Evolutionary conservation across 2,329 filamentous ascomycete species (phyloP), one percentile per base, ranked within the genome.

Genomic region (Oidium heveae): DNA sequence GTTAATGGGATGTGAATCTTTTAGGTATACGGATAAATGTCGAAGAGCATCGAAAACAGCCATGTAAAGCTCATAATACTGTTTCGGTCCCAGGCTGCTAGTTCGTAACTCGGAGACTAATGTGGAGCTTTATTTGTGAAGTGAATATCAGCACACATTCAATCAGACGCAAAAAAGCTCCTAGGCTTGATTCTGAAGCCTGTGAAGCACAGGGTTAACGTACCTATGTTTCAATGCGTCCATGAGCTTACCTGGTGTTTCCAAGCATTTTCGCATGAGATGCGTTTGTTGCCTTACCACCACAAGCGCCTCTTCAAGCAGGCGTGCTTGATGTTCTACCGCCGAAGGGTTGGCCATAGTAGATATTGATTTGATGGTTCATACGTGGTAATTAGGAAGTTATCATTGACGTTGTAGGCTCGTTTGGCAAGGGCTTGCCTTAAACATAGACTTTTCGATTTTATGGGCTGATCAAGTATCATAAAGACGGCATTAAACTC

Each of bases 11-110:
- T 98, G 91, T 65, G 88, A 95, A 67, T 98, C 91, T 69, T 87
- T 88, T 47, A 98, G 81, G 69, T 95, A 94, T 59, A 94, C 86
- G 55, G 91, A 93, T 54, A 98, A 80, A 70, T 96, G 89, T 67
- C 91, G 87, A 66, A 98, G 72, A 59, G 93, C 89, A 72, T 98
- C 91, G 70, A 98, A 98, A 58, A 98, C 87, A 60, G 91, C 79
- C 91, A 98, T 98, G 72, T 98, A 98, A 56, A 98, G 78, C 72
- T 98, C 93, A 69, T 98, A 98, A 73, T 98, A 98, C 69, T 98
- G 91, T 69, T 98, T 98, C 36, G 91, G 91, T n/a, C 91, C 87
- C 53, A 98, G 77, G 63, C 86, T 95, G 68, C 88, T 94, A 4
- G 91, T 98, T 62, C 91, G 86, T 63, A 98, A 78, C 69, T 98